These are phyloP conservation scores for Periconia digitata DNA, from an alignment of 2,329 filamentous ascomycete genomes.

Conservation along the genomic window DNA sequence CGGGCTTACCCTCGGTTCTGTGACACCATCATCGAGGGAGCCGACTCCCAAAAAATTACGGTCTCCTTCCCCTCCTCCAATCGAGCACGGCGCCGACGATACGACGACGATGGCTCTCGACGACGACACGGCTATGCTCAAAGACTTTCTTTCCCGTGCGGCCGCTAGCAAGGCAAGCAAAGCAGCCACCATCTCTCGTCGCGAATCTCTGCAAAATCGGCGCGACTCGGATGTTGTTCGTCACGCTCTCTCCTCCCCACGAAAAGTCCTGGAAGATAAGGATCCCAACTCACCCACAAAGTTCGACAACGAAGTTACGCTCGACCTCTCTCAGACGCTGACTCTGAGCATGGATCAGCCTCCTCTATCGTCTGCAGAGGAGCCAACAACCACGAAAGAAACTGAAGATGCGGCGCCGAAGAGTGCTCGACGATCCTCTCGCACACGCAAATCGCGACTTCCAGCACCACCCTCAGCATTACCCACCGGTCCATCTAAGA, in stretches of 20 bases:
- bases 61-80: conserved; percentile 32
- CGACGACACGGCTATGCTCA: conserved; percentile 53
- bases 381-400: conserved; percentile 15
- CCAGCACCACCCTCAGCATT: conserved; percentile 28
- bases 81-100: conserved; percentile 28
- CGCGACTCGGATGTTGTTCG: conserved; percentile 51
- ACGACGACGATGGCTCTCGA: conserved; percentile 41
- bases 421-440: conserved; percentile 35
- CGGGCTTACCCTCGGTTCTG: conserved; percentile 31
- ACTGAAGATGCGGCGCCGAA: conserved; percentile 15
- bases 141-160: conserved; percentile 53
- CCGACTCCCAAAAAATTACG: conserved; percentile 26
- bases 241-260: conserved; percentile 50
- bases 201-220: conserved; percentile 49
- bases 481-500: conserved; percentile 39
- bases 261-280: conserved; percentile 48
- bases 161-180: conserved; percentile 49
- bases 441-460: conserved; percentile 38
- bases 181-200: conserved; percentile 36
- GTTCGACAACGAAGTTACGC: conserved; percentile 31
- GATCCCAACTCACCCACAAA: conserved; percentile 52
- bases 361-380: conserved; percentile 18
- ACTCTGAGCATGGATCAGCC: conserved; percentile 20
- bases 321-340: conserved; percentile 34
- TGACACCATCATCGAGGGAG: conserved; percentile 12